Conservation (phyloP, 257 asterid species). For the Plantago elongata region DNA sequence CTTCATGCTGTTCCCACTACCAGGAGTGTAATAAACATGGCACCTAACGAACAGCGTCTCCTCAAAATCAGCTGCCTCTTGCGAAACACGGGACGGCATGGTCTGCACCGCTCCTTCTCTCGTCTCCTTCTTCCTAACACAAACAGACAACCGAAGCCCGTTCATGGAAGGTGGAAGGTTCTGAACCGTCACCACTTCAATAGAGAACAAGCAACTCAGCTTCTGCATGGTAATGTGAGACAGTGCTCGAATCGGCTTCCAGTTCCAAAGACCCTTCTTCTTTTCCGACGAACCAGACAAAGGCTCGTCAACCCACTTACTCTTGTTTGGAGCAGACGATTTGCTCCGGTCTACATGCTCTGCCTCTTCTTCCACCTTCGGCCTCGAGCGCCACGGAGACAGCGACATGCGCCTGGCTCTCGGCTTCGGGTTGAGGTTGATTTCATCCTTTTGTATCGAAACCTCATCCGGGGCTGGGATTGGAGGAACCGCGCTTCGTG, state of each 20-base stretch:
- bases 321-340: slow-evolving; percentile 15
- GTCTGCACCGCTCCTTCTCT: slow-evolving; percentile 78
- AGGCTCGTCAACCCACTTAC: slow-evolving; percentile 30
- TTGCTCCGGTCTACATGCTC: slow-evolving; percentile 11
- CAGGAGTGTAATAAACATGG: slow-evolving; percentile 71
- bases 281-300: slow-evolving; percentile 28
- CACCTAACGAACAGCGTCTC: slow-evolving; percentile 80
- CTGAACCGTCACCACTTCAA: slow-evolving; percentile 68
- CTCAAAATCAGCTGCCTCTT: slow-evolving; percentile 83
- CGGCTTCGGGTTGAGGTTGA: slow-evolving; percentile 50
- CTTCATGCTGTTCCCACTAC: slow-evolving; percentile 41
- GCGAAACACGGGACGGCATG: slow-evolving; percentile 83
- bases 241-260: slow-evolving; percentile 88
- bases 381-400: slow-evolving; percentile 73
- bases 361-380: slow-evolving; percentile 28
- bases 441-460: slow-evolving; percentile 20
- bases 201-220: slow-evolving; percentile 76
- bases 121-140: slow-evolving; percentile 71
- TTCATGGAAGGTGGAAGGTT: slow-evolving; percentile 78
- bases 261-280: slow-evolving; percentile 75
- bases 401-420: slow-evolving; percentile 71
- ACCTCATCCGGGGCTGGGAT: slow-evolving; percentile 24
- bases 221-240: slow-evolving; percentile 79
- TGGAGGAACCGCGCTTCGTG: slow-evolving; percentile 47
- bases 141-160: slow-evolving; percentile 76